phyloP scores from a whole-genome alignment of 441 rosid genomes.

The Croton laevigatus region DNA sequence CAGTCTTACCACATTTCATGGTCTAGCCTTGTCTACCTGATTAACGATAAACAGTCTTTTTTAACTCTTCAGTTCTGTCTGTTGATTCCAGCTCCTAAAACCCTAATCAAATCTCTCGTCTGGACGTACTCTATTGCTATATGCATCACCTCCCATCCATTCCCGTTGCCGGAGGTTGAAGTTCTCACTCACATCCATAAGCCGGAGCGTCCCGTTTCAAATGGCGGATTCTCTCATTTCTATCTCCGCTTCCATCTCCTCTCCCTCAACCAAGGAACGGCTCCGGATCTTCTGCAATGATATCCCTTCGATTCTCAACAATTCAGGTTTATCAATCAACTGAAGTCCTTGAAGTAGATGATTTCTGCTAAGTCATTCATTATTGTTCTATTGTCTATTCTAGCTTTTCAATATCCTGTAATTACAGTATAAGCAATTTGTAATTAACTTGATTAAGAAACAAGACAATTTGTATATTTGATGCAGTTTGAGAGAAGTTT shows the following conservation, averaged over 20 bases:
- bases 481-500: neutral
- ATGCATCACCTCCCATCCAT: neutral
- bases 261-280: conserved; percentile 61
- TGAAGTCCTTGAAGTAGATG: neutral
- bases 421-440: too few relatives aligned
- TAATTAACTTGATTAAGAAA: neutral
- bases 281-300: conserved; percentile 68
- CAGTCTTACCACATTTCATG: too few relatives aligned
- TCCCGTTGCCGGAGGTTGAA: neutral
- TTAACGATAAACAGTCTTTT: neutral
- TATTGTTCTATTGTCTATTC: neutral
- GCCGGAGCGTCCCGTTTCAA: conserved; percentile 24
- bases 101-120: conserved; percentile 20
- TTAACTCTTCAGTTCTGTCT: neutral
- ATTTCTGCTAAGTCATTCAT: neutral
- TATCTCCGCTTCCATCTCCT: conserved; percentile 51
- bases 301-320: conserved; percentile 47
- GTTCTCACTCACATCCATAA: conserved; percentile 9
- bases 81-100: conserved; percentile 7
- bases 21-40: too few relatives aligned
- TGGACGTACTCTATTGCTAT: neutral
- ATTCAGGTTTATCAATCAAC: conserved; percentile 36
- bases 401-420: neutral
- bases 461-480: neutral
- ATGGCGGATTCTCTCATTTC: conserved; percentile 50